These are phyloP conservation scores for Nicotiana tabacum DNA, from an alignment of 257 asterid genomes.

Conservation along the genomic window DNA sequence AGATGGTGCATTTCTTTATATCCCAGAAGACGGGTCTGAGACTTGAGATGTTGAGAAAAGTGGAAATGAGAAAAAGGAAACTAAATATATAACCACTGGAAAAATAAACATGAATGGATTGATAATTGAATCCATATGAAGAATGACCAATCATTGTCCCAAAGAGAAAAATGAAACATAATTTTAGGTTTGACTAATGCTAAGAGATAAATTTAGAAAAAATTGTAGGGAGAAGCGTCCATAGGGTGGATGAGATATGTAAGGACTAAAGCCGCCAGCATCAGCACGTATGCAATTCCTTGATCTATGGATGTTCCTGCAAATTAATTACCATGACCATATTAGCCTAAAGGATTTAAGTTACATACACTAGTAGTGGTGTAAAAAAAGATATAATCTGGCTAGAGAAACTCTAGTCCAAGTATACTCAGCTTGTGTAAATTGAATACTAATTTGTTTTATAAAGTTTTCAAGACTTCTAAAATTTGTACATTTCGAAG, in stretches of 20 bases:
- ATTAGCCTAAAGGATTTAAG: not conserved
- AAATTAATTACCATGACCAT: not conserved
- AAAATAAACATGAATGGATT: not conserved
- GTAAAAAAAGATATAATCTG: not conserved
- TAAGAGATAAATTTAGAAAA: not conserved
- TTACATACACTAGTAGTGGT: not conserved
- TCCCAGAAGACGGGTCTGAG: not conserved
- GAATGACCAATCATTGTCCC: not conserved
- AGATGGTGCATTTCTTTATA: not conserved
- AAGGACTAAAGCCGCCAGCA: conserved; percentile 32
- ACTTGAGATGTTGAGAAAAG: not conserved
- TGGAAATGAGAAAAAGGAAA: not conserved
- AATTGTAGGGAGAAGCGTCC: conserved; percentile 17
- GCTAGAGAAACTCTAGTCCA: not conserved
- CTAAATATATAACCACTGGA: not conserved
- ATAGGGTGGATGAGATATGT: conserved; percentile 19
- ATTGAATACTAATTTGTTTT: not conserved
- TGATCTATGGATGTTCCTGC: conserved; percentile 36
- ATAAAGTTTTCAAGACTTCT: no score
- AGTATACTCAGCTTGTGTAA: not conserved
- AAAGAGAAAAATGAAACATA: not conserved
- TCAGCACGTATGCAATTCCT: conserved; percentile 31
- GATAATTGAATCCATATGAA: not conserved
- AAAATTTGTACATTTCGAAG: no score
- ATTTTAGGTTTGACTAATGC: not conserved